phyloP scores from a whole-genome alignment of 495 filamentous ascomycete genomes.

The Evansstolkia leycettana region DNA sequence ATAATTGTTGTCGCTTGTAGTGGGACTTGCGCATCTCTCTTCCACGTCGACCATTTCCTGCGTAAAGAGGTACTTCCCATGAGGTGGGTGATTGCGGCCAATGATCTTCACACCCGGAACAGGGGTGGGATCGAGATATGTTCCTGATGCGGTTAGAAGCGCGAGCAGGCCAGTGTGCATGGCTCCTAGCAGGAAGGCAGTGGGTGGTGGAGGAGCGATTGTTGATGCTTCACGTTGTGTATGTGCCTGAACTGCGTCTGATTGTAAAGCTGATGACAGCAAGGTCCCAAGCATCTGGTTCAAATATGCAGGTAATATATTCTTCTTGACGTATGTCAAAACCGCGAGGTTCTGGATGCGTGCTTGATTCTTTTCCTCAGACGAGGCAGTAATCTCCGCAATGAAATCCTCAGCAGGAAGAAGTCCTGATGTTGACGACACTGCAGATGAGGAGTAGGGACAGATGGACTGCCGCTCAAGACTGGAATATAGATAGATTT shows the following conservation, averaged over 20 bases:
- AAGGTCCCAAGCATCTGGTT: too few species aligned
- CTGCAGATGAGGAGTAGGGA: background rate
- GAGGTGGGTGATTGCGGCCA: conserved; percentile 22
- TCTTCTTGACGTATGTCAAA: too few species aligned
- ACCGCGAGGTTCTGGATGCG: too few species aligned
- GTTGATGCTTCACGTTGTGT: background rate
- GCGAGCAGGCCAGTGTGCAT: conserved; percentile 18
- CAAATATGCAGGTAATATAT: too few species aligned
- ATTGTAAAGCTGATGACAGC: conserved; percentile 6
- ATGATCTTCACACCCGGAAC: conserved; percentile 14
- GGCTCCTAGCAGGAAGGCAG: conserved; percentile 22
- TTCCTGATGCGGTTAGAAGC: conserved; percentile 9
- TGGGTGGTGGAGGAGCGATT: conserved; percentile 7
- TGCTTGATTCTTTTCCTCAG: too few species aligned
- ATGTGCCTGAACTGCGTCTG: conserved; percentile 1
- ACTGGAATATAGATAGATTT: conserved; percentile 47
- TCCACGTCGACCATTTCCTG: conserved; percentile 5
- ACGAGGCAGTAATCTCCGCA: too few species aligned
- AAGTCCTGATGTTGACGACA: background rate
- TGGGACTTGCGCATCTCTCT: conserved; percentile 9
- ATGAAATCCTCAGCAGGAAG: conserved; percentile 1
- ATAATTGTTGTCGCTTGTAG: conserved; percentile 8
- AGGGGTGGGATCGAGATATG: conserved; percentile 4
- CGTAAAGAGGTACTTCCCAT: conserved; percentile 22
- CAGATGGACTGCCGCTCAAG: conserved; percentile 24